These are phyloP conservation scores for Lumnitzera racemosa DNA, from an alignment of 345 rosid species.

Conservation along the genomic window DNA sequence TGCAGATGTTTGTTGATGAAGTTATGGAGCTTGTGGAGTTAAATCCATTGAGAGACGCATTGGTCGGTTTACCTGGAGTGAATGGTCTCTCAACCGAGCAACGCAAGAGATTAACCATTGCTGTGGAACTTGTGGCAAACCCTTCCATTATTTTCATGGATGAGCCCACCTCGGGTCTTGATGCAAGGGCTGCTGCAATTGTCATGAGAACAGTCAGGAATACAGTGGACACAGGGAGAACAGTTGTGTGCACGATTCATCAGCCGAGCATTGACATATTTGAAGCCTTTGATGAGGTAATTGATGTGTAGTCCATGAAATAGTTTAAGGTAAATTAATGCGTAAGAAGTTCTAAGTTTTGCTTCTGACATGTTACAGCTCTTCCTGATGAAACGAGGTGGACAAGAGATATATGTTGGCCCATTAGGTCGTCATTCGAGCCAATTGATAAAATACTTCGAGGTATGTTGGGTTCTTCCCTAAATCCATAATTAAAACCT, in stretches of 20 bases:
- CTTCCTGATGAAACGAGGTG: slow-evolving; percentile 39
- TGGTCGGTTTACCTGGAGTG: slow-evolving; percentile 84
- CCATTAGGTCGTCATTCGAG: slow-evolving; percentile 38
- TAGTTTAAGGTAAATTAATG: not conserved
- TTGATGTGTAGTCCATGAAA: not conserved
- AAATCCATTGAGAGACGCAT: slow-evolving; percentile 43
- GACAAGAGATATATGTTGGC: slow-evolving; percentile 44
- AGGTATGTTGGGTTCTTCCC: slow-evolving; percentile 20
- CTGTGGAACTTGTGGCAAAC: slow-evolving; percentile 91
- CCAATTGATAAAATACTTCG: slow-evolving; percentile 34
- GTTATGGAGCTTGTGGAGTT: slow-evolving; percentile 91
- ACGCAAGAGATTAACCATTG: slow-evolving; percentile 83
- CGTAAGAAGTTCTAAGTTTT: not conserved
- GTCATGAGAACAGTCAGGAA: slow-evolving; percentile 90
- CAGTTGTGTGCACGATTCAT: slow-evolving; percentile 91
- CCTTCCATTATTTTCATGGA: slow-evolving; percentile 95
- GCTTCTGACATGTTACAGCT: slow-evolving; percentile 19
- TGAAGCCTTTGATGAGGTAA: slow-evolving; percentile 90
- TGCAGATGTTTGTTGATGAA: slow-evolving; percentile 77
- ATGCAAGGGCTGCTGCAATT: slow-evolving; percentile 94
- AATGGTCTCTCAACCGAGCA: slow-evolving; percentile 86
- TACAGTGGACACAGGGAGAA: slow-evolving; percentile 89
- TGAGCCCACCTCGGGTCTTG: slow-evolving; percentile 93
- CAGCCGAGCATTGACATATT: slow-evolving; percentile 93
- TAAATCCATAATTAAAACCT: not conserved